phyloP scores from a whole-genome alignment of 1,284 basidiomycete species.

The Fistulina hepatica region DNA sequence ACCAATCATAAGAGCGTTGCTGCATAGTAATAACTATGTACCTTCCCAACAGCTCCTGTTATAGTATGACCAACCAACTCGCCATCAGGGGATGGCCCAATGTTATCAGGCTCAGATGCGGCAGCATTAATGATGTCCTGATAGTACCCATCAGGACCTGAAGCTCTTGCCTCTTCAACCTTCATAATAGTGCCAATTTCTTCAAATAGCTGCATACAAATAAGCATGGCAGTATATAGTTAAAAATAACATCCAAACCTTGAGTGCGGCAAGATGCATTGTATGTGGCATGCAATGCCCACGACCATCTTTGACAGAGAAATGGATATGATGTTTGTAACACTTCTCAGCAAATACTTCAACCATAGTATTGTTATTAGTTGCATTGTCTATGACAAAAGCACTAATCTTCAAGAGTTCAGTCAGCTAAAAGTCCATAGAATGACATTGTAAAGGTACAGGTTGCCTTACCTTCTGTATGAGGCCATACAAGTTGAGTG shows the following conservation, averaged over 20 bases:
- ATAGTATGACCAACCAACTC: neutral
- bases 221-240: neutral
- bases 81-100: too few species aligned
- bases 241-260: conserved; percentile 15
- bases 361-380: conserved; percentile 22
- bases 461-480: conserved; percentile 11
- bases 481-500: conserved; percentile 17
- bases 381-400: conserved; percentile 22
- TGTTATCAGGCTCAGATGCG: conserved; percentile 2
- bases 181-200: conserved; percentile 19
- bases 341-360: conserved; percentile 7
- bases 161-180: conserved; percentile 12
- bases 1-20: too few species aligned
- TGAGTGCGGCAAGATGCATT: conserved; percentile 22
- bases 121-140: conserved; percentile 15
- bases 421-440: neutral
- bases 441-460: neutral
- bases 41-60: too few species aligned
- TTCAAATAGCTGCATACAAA: conserved; percentile 18
- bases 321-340: conserved; percentile 9
- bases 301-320: conserved; percentile 10
- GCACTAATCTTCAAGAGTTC: conserved; percentile 13
- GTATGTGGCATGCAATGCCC: conserved; percentile 23
- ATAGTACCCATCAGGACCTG: conserved; percentile 8
- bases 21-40: too few species aligned